A percentile compares a stretch with the other conserved stretches of the same genome.
Evolutionary conservation across 768 basidiomycete genomes (phyloP).

Genomic region (Suillus discolor): DNA sequence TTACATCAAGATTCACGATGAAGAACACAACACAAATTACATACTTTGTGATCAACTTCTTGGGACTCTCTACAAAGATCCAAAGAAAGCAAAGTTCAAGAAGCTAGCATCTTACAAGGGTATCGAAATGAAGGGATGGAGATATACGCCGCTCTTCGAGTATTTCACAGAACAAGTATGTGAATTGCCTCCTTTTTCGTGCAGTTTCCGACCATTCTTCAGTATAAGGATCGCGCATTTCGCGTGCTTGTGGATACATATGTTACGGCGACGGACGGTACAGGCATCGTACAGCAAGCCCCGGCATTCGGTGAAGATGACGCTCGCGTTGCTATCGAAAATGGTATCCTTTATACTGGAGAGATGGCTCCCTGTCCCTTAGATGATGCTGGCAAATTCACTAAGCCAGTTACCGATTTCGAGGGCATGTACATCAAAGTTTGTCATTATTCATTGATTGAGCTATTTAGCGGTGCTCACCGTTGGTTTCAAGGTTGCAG

Average conservation of each 20-base stretch:
- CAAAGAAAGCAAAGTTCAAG: constrained; percentile 96
- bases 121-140: constrained; percentile 93
- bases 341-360: constrained; percentile 81
- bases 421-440: constrained; percentile 90
- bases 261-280: constrained; percentile 91
- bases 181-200: constrained; percentile 6
- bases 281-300: constrained; percentile 98
- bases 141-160: constrained; percentile 92
- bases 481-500: constrained; percentile 66
- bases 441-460: constrained; percentile 18
- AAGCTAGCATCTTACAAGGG: constrained; percentile 88
- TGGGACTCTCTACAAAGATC: constrained; percentile 90
- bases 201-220: not conserved
- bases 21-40: constrained; percentile 82
- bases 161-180: constrained; percentile 93
- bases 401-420: constrained; percentile 88
- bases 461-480: constrained; percentile 6
- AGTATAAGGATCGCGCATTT: constrained; percentile 94
- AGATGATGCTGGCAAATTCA: constrained; percentile 88
- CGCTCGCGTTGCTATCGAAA: constrained; percentile 86
- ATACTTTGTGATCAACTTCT: constrained; percentile 91
- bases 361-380: constrained; percentile 97
- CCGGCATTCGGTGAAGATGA: constrained; percentile 99
- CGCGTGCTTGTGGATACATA: constrained; percentile 88
- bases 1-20: constrained; percentile 96